These are phyloP conservation scores for Epithemia pelagica DNA, from an alignment of 108 stramenopile genomes.

Conservation along the genomic window DNA sequence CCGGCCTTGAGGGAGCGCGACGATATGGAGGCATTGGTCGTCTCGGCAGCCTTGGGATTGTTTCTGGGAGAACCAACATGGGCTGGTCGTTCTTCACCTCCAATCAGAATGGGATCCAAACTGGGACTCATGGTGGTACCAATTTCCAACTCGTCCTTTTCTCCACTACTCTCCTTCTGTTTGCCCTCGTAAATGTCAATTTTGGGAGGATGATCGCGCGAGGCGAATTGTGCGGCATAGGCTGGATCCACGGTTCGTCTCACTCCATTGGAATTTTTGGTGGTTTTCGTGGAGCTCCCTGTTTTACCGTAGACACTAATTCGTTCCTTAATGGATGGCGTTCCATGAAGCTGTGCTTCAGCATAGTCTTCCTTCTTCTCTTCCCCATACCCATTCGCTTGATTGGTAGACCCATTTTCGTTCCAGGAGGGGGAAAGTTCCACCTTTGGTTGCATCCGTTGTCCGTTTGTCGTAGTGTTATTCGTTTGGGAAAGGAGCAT, in stretches of 20 bases:
- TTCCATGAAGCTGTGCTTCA: not conserved
- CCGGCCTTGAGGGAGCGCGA: not conserved
- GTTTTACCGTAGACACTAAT: not conserved
- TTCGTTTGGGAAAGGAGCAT: not conserved
- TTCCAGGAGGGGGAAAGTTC: not conserved
- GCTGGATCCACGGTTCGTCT: not conserved
- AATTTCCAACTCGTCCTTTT: not conserved
- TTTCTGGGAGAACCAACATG: not conserved
- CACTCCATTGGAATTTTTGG: not conserved
- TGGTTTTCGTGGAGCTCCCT: not conserved
- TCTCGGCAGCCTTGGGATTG: not conserved
- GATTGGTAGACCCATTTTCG: not conserved
- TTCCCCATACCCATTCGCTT: not conserved
- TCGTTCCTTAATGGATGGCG: not conserved
- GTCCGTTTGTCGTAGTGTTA: not conserved
- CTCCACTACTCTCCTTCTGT: not conserved
- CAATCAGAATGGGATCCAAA: not conserved
- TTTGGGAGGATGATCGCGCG: slow-evolving; percentile 10
- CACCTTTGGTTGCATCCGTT: not conserved
- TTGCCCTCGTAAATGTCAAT: slow-evolving; percentile 14
- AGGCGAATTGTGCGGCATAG: not conserved
- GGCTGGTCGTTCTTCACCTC: not conserved
- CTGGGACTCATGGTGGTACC: not conserved
- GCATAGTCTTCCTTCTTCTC: not conserved
- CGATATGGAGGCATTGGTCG: not conserved